These are phyloP conservation scores for Hordeum vulgare DNA, from an alignment of 176 grass and related monocot genomes.

Conservation along the genomic window MorexV3_pseudomolecules_assembly NC_058519.1:578109917-578110416, in stretches of 20 bases:
- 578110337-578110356: background rate
- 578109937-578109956: background rate
- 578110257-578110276: background rate
- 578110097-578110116: background rate
- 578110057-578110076: background rate
- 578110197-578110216: background rate
- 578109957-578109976: slow-evolving; percentile 7
- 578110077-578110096: background rate
- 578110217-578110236: background rate
- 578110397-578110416: background rate
- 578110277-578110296: background rate
- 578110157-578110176: background rate
- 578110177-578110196: background rate
- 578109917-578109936: background rate
- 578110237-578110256: background rate
- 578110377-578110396: background rate
- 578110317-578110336: background rate
- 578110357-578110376: background rate
- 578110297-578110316: background rate
- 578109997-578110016: background rate
- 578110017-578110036: background rate
- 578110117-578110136: background rate
- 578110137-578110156: background rate
- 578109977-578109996: background rate
- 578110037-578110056: background rate